Evolutionary conservation across 2,329 filamentous ascomycete species (phyloP), one percentile per base, ranked within the genome.

Genomic region (Rosellinia necatrix): DNA sequence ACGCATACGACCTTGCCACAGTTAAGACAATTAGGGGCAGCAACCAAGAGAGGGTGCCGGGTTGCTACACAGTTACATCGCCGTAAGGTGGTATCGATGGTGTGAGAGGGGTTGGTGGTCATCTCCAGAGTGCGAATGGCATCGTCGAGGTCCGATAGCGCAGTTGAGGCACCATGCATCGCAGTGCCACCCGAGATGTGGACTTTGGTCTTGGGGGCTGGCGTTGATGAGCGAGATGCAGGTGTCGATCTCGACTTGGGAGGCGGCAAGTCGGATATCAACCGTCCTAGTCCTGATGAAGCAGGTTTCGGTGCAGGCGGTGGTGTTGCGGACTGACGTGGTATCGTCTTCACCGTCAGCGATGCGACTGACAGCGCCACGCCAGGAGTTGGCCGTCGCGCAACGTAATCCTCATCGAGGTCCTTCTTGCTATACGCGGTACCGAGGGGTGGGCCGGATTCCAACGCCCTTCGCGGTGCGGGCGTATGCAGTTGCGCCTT

Each of bases 1-100:
- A 96, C 85, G 71, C 94, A 99, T 51, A 97, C 88, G 10, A 99
- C 91, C 71, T 97, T 97, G 56, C 94, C 94, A 67, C 94, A 99
- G 40, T 83, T 87, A 13, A 96, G 76, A 70, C 94, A 99, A 71
- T 97, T 99, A 0, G 94, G 94, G 0, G 92, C 92, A 0, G 93
- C 92, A n/a, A 85, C 85, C 40, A 97, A 88, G 2, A 97, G 82
- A 0, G 93, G 90, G 71, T 99, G 94, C 1, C 90, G 84, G 0
- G 89, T 86, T 0, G 90, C 94, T 68, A 96, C 91, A 72, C 94
- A 99, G 66, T 89, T 89, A 73, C 94, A 99, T 53, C 85, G 86
- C 6, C 89, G 83, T 47, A 85, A 80, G 8, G 77, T 75, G 22
- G 85, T 77, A 58, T 81, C 79, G 6, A 75, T 76, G 34, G 79